A percentile compares a stretch with the other conserved stretches of the same genome.
These are phyloP conservation scores for Fraxinus floribunda DNA, from an alignment of 305 asterid genomes.

Conservation along the genomic window DNA sequence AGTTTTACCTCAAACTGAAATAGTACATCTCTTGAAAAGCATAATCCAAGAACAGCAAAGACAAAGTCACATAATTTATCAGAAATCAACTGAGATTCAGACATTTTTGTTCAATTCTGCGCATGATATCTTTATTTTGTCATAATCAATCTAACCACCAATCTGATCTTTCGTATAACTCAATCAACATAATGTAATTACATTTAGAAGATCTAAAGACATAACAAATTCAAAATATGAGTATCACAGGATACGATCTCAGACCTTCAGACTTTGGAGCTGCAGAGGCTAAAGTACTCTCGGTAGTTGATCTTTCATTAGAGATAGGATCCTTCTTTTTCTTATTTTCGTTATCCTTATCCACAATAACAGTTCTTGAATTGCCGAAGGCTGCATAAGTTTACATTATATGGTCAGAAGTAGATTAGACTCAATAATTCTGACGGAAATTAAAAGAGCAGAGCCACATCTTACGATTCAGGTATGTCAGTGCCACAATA, in stretches of 20 bases:
- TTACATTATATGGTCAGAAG: conserved; percentile 26
- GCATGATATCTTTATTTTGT: neutral
- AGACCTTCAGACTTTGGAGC: conserved; percentile 46
- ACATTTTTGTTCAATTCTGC: neutral
- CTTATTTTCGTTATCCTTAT: conserved; percentile 36
- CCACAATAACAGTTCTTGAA: conserved; percentile 52
- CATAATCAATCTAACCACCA: neutral
- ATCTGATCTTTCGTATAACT: neutral
- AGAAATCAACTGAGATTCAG: neutral
- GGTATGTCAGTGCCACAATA: neutral
- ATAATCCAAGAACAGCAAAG: neutral
- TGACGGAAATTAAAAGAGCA: conserved; percentile 11
- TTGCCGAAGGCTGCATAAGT: conserved; percentile 65
- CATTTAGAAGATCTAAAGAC: neutral
- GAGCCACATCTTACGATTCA: conserved; percentile 55
- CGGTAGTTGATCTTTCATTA: conserved; percentile 22
- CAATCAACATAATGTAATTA: neutral
- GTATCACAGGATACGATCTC: neutral
- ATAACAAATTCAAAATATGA: neutral
- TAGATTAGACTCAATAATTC: conserved; percentile 13
- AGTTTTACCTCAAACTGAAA: neutral
- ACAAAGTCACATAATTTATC: neutral
- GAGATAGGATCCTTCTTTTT: conserved; percentile 24
- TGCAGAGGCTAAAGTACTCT: conserved; percentile 37
- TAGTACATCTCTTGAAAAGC: neutral